Base-by-base conservation (phyloP, 2,329 filamentous ascomycete genomes). In the Arthrobotrys pseudoclavata region DNA sequence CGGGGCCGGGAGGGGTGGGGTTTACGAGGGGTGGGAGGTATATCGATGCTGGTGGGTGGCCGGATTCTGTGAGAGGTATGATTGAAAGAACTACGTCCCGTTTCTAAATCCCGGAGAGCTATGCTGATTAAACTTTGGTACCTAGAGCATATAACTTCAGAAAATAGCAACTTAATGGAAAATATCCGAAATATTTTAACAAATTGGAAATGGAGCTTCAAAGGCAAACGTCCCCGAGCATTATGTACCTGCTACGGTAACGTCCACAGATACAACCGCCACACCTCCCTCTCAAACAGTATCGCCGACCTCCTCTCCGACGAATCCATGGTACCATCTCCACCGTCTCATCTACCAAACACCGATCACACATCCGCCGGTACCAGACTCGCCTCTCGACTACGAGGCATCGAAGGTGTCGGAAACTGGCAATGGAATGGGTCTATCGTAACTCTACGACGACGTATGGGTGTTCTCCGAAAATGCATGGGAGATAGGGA, bases 151-250 rank as follows among this genome's bases (percentile, higher is more conserved):
- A 67, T 76, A 31, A 45, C 26, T n/a, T 31, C 22, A 5, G 71
- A 76, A 50, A 57, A 67, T 12, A 29, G 24, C 4, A 37, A 60
- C 7, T 24, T 69, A 18, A 22, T 57, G 12, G 31, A 40, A 12
- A 40, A 18, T 4, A 13, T 76, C 4, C 34, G 63, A 24, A 13
- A 7, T n/a, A 60, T 69, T 3, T 3, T 76, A 1, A 26, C 37
- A 50, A 64, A 48, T 20, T 76, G 71, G 71, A 76, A 69, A 42
- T 52, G 37, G 13, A 76, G 64, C 37, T 69, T 69, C 40, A 63
- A 60, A 20, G 57, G 64, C 2, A 52, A 24, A 15, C 64, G 64
- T 5, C 71, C 71, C 22, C 57, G 55, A 12, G 48, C 42, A 1
- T 26, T 69, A 1, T 76, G 71, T 31, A 69, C 60, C n/a, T 76